Percentiles rank a stretch among this genome's conserved stretches.
phyloP scores from a whole-genome alignment of 1,284 basidiomycete species.

The Ceratobasidium sp. region DNA sequence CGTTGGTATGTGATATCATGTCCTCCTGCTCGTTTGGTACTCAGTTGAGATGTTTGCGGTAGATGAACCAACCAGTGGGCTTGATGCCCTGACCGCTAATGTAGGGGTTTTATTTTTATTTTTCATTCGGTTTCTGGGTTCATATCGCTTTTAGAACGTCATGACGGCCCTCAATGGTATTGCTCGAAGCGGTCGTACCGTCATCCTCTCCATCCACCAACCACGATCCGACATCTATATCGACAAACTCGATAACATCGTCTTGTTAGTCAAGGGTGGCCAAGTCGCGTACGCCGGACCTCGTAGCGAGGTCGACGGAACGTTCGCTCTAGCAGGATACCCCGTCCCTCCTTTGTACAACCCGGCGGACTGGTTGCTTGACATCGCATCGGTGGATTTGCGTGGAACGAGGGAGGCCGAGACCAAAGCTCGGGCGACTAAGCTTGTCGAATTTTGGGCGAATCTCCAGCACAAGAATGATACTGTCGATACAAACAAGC shows the following conservation, averaged over 20 bases:
- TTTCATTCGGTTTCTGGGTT: background rate
- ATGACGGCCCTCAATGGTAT: constrained; percentile 60
- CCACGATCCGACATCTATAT: constrained; percentile 62
- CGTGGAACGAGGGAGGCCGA: constrained; percentile 47
- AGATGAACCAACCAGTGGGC: constrained; percentile 55
- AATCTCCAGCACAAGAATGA: constrained; percentile 27
- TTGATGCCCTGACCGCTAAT: constrained; percentile 63
- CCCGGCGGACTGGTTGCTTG: constrained; percentile 57
- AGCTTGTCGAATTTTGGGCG: constrained; percentile 49
- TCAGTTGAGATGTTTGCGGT: background rate
- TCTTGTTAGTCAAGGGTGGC: constrained; percentile 63
- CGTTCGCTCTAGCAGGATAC: constrained; percentile 54
- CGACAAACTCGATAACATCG: constrained; percentile 58
- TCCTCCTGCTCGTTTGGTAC: background rate
- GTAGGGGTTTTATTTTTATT: constrained; percentile 50
- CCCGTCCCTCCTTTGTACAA: constrained; percentile 56
- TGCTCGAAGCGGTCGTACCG: constrained; percentile 62
- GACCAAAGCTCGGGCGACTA: constrained; percentile 45
- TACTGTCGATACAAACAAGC: constrained; percentile 15
- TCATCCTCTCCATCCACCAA: constrained; percentile 66
- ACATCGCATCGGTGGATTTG: constrained; percentile 56
- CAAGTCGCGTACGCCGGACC: constrained; percentile 56
- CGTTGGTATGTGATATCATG: constrained; percentile 55
- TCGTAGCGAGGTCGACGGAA: constrained; percentile 51
- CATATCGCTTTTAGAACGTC: constrained; percentile 50